Percentiles rank a stretch among this genome's conserved stretches.
Conservation (phyloP, 768 basidiomycete genomes). For the Ephemerocybe angulata region DNA sequence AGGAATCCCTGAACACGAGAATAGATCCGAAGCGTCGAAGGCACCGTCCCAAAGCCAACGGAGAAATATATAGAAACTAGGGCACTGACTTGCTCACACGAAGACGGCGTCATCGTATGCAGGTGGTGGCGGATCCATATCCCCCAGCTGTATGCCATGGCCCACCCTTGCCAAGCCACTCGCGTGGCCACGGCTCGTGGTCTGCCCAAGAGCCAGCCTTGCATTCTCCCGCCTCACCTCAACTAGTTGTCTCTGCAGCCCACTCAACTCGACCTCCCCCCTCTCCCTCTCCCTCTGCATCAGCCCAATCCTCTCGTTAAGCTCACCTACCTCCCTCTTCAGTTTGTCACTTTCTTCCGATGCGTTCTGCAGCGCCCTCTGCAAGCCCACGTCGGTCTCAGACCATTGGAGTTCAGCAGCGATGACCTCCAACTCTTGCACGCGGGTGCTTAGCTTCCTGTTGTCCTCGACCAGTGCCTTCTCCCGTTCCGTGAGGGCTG, state of each 20-base stretch:
- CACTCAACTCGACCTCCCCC: not conserved
- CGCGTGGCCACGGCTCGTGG: not conserved
- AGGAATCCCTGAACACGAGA: too few species aligned
- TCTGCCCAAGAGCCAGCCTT: not conserved
- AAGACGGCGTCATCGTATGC: slow-evolving; percentile 2
- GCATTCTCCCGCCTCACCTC: slow-evolving; percentile 20
- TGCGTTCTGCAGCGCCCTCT: not conserved
- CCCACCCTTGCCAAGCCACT: not conserved
- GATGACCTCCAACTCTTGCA: not conserved
- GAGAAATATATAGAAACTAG: too few species aligned
- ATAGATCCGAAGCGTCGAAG: too few species aligned
- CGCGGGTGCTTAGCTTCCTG: not conserved
- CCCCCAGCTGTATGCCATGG: too few species aligned
- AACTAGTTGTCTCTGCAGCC: not conserved
- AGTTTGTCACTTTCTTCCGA: not conserved
- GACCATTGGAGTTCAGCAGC: slow-evolving; percentile 2
- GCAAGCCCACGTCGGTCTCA: not conserved
- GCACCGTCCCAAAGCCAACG: too few species aligned
- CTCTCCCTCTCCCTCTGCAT: not conserved
- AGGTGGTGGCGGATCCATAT: slow-evolving; percentile 1
- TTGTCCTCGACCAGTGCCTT: not conserved
- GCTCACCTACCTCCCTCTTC: not conserved
- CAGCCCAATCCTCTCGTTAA: not conserved
- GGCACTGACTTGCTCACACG: not conserved
- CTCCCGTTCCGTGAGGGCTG: not conserved